phyloP scores from a whole-genome alignment of 495 filamentous ascomycete genomes.

The Podospora tetraspora region DNA sequence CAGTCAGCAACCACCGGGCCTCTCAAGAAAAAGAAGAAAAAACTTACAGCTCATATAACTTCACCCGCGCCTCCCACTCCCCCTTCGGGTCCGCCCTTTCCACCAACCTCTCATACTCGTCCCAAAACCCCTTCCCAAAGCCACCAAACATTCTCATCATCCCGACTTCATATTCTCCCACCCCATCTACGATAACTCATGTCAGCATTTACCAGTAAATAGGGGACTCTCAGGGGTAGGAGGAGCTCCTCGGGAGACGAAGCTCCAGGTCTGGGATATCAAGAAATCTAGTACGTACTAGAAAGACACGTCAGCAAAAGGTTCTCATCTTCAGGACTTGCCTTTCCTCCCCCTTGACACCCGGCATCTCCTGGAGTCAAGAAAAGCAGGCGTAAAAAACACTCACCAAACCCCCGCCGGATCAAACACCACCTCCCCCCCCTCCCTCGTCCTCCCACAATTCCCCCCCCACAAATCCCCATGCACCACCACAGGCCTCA shows the following conservation, averaged over 20 bases:
- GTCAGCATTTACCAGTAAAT: too few relatives aligned
- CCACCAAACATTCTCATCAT: conserved; percentile 98
- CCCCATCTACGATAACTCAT: conserved; percentile 44
- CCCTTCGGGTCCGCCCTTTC: conserved; percentile 72
- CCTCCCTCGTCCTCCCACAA: conserved; percentile 55
- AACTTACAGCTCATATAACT: conserved; percentile 76
- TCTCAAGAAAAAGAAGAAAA: not conserved
- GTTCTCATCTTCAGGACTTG: too few relatives aligned
- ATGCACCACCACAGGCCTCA: conserved; percentile 72
- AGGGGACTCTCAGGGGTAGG: too few relatives aligned
- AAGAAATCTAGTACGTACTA: too few relatives aligned
- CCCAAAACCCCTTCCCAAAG: conserved; percentile 63
- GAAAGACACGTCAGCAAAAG: too few relatives aligned
- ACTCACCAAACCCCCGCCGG: conserved; percentile 55
- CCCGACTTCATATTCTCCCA: conserved; percentile 83
- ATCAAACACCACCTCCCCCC: conserved; percentile 81
- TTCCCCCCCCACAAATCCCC: conserved; percentile 93
- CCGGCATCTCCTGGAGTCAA: too few relatives aligned
- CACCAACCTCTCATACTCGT: conserved; percentile 67
- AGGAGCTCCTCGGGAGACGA: too few relatives aligned
- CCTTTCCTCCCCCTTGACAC: too few relatives aligned
- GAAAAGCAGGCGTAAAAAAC: too few relatives aligned
- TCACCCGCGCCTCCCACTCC: conserved; percentile 78
- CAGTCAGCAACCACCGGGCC: not conserved
- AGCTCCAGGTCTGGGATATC: too few relatives aligned